Percentiles rank a stretch among this genome's conserved stretches.
Evolutionary conservation across 768 basidiomycete genomes (phyloP).

Genomic region (Calocera cornea): DNA sequence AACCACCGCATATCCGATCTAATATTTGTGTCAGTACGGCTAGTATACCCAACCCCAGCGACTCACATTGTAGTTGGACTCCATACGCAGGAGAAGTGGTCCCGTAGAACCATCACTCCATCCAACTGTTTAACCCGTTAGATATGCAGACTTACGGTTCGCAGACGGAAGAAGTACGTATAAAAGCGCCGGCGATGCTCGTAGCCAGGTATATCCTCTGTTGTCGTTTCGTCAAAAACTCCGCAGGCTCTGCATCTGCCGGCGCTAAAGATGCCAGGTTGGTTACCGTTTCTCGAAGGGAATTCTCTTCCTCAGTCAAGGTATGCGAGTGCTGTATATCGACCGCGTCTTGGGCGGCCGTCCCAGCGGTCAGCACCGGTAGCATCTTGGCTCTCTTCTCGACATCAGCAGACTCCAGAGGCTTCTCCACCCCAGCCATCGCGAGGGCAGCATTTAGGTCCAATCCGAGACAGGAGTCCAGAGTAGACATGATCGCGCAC

Average conservation of each 20-base stretch:
- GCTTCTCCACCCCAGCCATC: too few relatives aligned
- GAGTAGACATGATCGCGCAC: neutral
- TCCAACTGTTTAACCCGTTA: neutral
- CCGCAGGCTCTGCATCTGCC: neutral
- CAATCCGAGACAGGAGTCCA: neutral
- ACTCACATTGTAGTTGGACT: constrained; percentile 5
- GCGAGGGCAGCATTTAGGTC: neutral
- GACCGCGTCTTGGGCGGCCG: too few relatives aligned
- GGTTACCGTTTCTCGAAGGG: neutral
- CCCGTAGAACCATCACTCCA: constrained; percentile 7
- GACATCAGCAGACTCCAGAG: neutral
- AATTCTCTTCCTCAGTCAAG: neutral
- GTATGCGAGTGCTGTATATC: too few relatives aligned
- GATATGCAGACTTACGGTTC: neutral
- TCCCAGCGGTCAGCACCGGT: too few relatives aligned
- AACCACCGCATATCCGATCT: constrained; percentile 8
- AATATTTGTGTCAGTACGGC: neutral
- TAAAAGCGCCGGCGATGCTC: neutral
- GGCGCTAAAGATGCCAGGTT: neutral
- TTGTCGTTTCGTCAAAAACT: neutral
- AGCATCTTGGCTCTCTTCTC: too few relatives aligned
- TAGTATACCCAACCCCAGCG: neutral
- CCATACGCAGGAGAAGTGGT: constrained; percentile 6
- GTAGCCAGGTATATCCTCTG: neutral
- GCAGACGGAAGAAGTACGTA: neutral